Base-by-base conservation (phyloP, 345 rosid genomes). In the Corchorus capsularis region DNA sequence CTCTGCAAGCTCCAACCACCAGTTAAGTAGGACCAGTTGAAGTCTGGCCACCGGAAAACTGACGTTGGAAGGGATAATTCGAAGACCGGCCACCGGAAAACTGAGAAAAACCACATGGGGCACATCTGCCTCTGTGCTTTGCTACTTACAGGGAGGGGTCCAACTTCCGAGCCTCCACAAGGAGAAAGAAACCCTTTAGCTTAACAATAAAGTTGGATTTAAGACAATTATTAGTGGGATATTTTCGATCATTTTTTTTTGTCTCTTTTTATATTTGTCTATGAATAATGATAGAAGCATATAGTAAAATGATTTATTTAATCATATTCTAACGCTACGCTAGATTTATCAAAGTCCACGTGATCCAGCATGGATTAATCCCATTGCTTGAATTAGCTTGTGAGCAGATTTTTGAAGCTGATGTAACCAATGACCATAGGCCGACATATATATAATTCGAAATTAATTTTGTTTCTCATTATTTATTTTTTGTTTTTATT, bases 11-110 rank as follows among this genome's bases (percentile, higher is more conserved):
- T 77, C 87, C 84, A 82, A 35, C 84, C 88, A 2, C 82, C 27
- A 53, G 81, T 84, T 53, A 86, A 74, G 73, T 71, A 74, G 8
- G 91, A 82, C 68, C 87, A 53, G 83, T 87, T 86, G 72, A 90
- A 60, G 64, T 82, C 96, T 76, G 94, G 93, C 95, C 91, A 89
- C 75, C 89, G 87, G 80, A 87, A 82, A 10, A 79, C 32, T 20
- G 88, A 77, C 1, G 86, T 57, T 1, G 76, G 79, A 5, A 74
- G 49, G 0, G 87, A 81, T 64, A 86, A 71, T 12, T 81, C 68
- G 61, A 85, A 82, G 34, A 82, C 90, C 78, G 90, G 91, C 85
- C 89, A 89, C 75, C 98, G 82, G 77, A 86, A 83, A 61, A 53
- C 66, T 65, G 85, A 81, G 22, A 27, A 16, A 6, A 54, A 43